These are phyloP conservation scores for Aspergillus quadricinctus DNA, from an alignment of 2,329 filamentous ascomycete species.

Conservation along the genomic window DNA sequence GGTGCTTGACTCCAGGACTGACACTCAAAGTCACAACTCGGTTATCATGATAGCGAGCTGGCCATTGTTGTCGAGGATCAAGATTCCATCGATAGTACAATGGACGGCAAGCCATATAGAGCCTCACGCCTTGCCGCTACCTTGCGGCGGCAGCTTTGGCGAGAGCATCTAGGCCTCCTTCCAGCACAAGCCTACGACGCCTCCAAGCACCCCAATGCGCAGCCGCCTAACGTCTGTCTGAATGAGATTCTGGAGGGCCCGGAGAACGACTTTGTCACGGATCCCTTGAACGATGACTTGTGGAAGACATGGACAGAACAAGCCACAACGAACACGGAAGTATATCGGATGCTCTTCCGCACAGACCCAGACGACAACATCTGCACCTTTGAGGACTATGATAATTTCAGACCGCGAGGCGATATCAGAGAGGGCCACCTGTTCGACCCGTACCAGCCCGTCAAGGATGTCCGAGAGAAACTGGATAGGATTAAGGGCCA, in stretches of 20 bases:
- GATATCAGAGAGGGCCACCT: slow-evolving; percentile 79
- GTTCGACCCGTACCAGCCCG: slow-evolving; percentile 72
- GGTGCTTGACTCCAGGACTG: background rate
- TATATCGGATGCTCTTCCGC: slow-evolving; percentile 79
- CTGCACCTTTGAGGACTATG: slow-evolving; percentile 85
- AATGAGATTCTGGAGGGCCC: slow-evolving; percentile 72
- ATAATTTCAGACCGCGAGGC: slow-evolving; percentile 62
- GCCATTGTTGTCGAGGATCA: slow-evolving; percentile 84
- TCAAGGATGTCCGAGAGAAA: slow-evolving; percentile 67
- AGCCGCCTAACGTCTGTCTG: slow-evolving; percentile 63
- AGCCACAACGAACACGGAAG: slow-evolving; percentile 72
- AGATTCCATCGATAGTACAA: slow-evolving; percentile 62
- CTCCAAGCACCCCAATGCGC: slow-evolving; percentile 67
- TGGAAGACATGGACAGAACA: slow-evolving; percentile 67
- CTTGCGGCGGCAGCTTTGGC: slow-evolving; percentile 79
- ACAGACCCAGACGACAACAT: slow-evolving; percentile 85
- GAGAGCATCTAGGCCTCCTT: slow-evolving; percentile 84
- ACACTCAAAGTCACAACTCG: slow-evolving; percentile 62
- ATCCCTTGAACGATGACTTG: slow-evolving; percentile 68
- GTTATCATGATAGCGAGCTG: slow-evolving; percentile 80
- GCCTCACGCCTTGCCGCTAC: slow-evolving; percentile 74
- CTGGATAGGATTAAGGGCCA: slow-evolving; percentile 80
- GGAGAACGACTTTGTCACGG: slow-evolving; percentile 64
- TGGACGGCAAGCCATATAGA: slow-evolving; percentile 68
- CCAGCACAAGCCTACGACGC: slow-evolving; percentile 67